Conservation (phyloP, 78 protist species). For the slime mould (Dictyostelium discoideum) region DNA sequence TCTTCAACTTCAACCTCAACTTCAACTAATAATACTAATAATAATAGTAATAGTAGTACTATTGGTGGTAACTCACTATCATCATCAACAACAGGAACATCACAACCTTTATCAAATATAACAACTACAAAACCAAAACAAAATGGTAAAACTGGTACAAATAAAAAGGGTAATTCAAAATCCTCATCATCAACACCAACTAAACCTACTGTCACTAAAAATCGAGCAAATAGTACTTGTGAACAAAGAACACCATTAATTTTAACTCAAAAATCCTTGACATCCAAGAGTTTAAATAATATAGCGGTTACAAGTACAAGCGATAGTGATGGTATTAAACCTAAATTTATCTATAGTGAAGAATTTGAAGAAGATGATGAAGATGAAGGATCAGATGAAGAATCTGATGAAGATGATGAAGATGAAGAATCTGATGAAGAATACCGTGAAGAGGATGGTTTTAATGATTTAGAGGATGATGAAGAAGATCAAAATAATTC, state of each 20-base stretch:
- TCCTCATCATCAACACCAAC: background rate
- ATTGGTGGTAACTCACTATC: background rate
- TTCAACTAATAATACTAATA: background rate
- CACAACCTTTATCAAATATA: background rate
- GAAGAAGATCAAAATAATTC: background rate
- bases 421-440: background rate
- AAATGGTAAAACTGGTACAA: too few relatives aligned
- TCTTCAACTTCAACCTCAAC: too few relatives aligned
- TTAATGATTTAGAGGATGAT: background rate
- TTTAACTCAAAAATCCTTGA: background rate
- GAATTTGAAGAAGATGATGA: constrained; percentile 23
- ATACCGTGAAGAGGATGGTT: background rate
- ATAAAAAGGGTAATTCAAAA: background rate
- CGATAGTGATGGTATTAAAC: background rate
- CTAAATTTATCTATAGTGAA: background rate
- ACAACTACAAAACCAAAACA: too few relatives aligned
- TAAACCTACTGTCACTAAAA: background rate
- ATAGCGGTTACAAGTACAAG: background rate
- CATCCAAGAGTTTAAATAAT: background rate
- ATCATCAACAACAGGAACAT: background rate
- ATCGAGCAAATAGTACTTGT: constrained; percentile 9
- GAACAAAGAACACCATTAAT: constrained; percentile 21
- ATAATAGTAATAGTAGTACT: background rate
- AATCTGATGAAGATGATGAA: background rate
- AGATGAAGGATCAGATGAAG: background rate